These are phyloP conservation scores for Oxalis stricta DNA, from an alignment of 441 rosid genomes.

Conservation along the genomic window DNA sequence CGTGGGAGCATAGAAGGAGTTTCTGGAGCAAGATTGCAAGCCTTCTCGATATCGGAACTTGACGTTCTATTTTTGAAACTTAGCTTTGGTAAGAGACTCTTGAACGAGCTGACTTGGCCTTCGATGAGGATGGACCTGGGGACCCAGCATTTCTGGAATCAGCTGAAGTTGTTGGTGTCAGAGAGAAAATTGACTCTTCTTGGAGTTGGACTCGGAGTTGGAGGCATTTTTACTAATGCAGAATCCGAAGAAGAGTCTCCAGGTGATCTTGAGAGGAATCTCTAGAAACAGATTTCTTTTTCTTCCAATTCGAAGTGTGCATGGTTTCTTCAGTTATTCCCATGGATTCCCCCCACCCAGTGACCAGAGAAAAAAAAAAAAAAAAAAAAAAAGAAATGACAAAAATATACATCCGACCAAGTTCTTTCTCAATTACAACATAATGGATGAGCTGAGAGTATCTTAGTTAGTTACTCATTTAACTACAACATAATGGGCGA, in stretches of 20 bases:
- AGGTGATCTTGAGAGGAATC: constrained; percentile 58
- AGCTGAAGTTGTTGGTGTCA: constrained; percentile 38
- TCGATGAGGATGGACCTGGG: constrained; percentile 31
- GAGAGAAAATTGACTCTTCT: constrained; percentile 65
- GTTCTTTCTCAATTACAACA: too few species aligned
- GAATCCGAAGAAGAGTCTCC: constrained; percentile 38
- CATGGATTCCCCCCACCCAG: constrained; percentile 37
- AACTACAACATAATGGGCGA: too few species aligned
- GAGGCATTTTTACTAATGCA: constrained; percentile 49
- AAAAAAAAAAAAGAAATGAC: background rate
- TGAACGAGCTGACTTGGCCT: constrained; percentile 54
- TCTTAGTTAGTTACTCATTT: too few species aligned
- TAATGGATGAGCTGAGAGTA: too few species aligned
- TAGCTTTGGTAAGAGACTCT: constrained; percentile 60
- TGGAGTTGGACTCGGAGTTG: constrained; percentile 70
- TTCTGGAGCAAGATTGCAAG: constrained; percentile 19
- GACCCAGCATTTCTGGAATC: constrained; percentile 31
- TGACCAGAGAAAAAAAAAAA: constrained; percentile 2
- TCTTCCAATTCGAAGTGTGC: constrained; percentile 41
- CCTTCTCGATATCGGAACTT: constrained; percentile 39
- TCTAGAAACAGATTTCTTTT: constrained; percentile 60
- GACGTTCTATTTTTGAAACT: constrained; percentile 48
- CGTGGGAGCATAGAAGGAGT: constrained; percentile 23
- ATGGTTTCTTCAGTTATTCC: constrained; percentile 38
- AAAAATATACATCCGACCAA: too few species aligned